Evolutionary conservation across 2,329 filamentous ascomycete genomes (phyloP).

Genomic region (Sporothrix phasma): DNA sequence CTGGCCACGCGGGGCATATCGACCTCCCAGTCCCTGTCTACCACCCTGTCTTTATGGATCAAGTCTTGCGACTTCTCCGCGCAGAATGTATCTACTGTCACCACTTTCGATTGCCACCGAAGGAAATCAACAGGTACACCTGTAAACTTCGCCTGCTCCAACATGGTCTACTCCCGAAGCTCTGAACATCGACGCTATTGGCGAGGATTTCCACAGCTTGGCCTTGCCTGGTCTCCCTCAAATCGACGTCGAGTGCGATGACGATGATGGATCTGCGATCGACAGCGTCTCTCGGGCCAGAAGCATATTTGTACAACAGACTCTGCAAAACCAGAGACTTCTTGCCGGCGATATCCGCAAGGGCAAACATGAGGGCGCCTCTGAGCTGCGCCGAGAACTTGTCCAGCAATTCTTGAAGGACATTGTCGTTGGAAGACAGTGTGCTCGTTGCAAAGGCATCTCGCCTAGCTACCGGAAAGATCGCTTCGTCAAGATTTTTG

Average conservation of each 20-base stretch:
- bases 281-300: constrained; percentile 44
- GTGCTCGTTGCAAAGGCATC: constrained; percentile 56
- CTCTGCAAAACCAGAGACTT: constrained; percentile 51
- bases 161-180: constrained; percentile 70
- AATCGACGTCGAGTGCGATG: constrained; percentile 49
- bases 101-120: constrained; percentile 67
- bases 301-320: constrained; percentile 60
- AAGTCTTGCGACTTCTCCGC: constrained; percentile 73
- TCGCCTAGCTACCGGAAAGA: constrained; percentile 84
- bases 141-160: constrained; percentile 83
- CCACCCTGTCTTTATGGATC: constrained; percentile 94
- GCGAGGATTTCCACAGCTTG: constrained; percentile 37
- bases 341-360: constrained; percentile 41
- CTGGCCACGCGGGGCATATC: constrained; percentile 91
- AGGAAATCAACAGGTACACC: constrained; percentile 64
- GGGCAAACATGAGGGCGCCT: constrained; percentile 74
- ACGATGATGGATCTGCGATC: constrained; percentile 47
- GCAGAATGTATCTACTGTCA: constrained; percentile 89
- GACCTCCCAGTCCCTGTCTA: constrained; percentile 89
- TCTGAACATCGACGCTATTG: constrained; percentile 44
- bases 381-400: constrained; percentile 63
- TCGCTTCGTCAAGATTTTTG: constrained; percentile 85
- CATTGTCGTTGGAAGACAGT: constrained; percentile 60
- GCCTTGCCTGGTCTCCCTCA: constrained; percentile 31
- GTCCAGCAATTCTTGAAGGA: constrained; percentile 73